Conservation (phyloP, 257 asterid genomes). For the Penstemon eatonii region DNA sequence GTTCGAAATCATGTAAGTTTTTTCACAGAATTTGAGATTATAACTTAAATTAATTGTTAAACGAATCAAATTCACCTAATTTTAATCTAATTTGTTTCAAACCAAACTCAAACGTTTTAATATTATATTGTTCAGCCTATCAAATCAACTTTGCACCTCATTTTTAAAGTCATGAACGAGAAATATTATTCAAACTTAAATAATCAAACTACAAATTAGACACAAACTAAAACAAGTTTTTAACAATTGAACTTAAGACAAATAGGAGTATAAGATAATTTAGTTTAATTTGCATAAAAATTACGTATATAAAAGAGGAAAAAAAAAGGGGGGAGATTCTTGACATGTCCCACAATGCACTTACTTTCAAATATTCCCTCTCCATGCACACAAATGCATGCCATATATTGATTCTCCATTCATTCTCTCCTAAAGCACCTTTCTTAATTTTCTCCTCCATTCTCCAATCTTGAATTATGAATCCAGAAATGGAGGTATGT, state of each 20-base stretch:
- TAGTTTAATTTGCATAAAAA: background rate
- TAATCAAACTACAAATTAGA: no score
- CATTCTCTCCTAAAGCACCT: slow-evolving; percentile 31
- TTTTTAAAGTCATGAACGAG: no score
- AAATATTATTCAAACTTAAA: no score
- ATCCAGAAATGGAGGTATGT: slow-evolving; percentile 56
- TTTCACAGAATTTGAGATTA: no score
- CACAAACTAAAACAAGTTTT: no score
- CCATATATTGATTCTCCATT: slow-evolving; percentile 62
- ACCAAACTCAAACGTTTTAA: no score
- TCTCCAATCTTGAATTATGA: slow-evolving; percentile 33
- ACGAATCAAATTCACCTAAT: no score
- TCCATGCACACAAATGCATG: slow-evolving; percentile 47
- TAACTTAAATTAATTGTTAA: no score
- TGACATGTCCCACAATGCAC: slow-evolving; percentile 75
- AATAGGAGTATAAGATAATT: background rate
- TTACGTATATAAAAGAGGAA: background rate
- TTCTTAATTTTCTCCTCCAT: slow-evolving; percentile 26
- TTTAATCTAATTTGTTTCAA: no score
- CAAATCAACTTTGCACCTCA: no score
- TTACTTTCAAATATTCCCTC: slow-evolving; percentile 69
- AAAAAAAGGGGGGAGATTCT: slow-evolving; percentile 50
- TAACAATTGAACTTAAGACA: slow-evolving; percentile 8
- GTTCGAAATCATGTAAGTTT: no score
- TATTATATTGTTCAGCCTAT: no score